phyloP scores from a whole-genome alignment of 2,329 filamentous ascomycete species.

The Graphilbum ipis-grandicollis region DNA sequence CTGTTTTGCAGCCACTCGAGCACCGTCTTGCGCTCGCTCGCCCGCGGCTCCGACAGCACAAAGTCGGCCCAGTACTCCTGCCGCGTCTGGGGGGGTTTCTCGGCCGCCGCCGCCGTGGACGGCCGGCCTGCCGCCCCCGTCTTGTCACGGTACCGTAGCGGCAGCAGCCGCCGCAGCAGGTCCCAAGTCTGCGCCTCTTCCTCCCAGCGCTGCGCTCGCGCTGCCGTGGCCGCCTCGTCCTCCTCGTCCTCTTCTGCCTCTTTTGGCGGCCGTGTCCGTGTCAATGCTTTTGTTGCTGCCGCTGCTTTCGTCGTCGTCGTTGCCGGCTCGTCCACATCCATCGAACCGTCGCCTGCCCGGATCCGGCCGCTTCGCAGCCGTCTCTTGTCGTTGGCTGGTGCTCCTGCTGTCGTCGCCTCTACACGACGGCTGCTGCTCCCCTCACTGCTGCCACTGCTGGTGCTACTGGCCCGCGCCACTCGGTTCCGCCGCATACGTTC shows the following conservation, averaged over 20 bases:
- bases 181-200: slow-evolving; percentile 86
- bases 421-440: background rate
- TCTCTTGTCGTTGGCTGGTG: background rate
- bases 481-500: slow-evolving; percentile 17
- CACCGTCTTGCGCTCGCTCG: slow-evolving; percentile 62
- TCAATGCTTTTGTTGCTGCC: background rate
- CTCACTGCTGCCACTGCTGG: slow-evolving; percentile 1
- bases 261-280: slow-evolving; percentile 7
- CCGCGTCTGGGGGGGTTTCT: slow-evolving; percentile 12
- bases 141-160: slow-evolving; percentile 41
- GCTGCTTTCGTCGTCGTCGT: slow-evolving; percentile 5
- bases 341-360: slow-evolving; percentile 15
- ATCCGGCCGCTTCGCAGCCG: background rate
- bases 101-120: slow-evolving; percentile 7
- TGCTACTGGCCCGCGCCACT: slow-evolving; percentile 10
- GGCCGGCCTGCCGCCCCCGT: slow-evolving; percentile 13
- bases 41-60: slow-evolving; percentile 51
- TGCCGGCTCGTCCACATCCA: slow-evolving; percentile 33
- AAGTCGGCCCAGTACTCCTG: slow-evolving; percentile 50
- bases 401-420: background rate
- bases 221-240: slow-evolving; percentile 1
- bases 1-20: slow-evolving; percentile 76
- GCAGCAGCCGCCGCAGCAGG: slow-evolving; percentile 57
- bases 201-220: slow-evolving; percentile 49
- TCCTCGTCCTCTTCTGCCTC: background rate